These are phyloP conservation scores for Penicillium riverlandense DNA, from an alignment of 495 filamentous ascomycete species.

Conservation along the genomic window DNA sequence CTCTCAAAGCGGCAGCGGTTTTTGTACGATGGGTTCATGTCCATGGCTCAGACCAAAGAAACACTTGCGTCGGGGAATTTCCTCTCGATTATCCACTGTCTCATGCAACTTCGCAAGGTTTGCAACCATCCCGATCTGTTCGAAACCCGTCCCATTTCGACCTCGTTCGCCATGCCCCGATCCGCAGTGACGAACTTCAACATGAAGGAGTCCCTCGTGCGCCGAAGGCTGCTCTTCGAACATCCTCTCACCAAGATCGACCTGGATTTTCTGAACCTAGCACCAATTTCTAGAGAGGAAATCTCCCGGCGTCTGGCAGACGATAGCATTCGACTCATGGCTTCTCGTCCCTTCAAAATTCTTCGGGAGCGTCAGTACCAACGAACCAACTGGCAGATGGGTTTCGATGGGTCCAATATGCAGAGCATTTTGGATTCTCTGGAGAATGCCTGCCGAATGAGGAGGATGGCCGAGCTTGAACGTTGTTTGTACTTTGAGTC, in stretches of 20 bases:
- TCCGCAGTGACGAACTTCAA: slow-evolving; percentile 76
- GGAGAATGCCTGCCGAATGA: slow-evolving; percentile 63
- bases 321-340: slow-evolving; percentile 55
- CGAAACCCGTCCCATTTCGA: slow-evolving; percentile 95
- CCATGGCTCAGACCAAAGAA: slow-evolving; percentile 80
- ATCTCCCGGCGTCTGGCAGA: slow-evolving; percentile 55
- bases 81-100: slow-evolving; percentile 93
- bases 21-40: slow-evolving; percentile 95
- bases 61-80: slow-evolving; percentile 94
- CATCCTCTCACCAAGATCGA: slow-evolving; percentile 61
- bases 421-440: slow-evolving; percentile 64
- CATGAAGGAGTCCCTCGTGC: slow-evolving; percentile 64
- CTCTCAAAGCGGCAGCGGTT: slow-evolving; percentile 92
- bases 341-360: slow-evolving; percentile 52
- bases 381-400: slow-evolving; percentile 53
- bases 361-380: slow-evolving; percentile 56
- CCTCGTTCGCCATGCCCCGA: slow-evolving; percentile 86
- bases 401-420: slow-evolving; percentile 55
- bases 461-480: slow-evolving; percentile 70
- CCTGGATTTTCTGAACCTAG: slow-evolving; percentile 73
- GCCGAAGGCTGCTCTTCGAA: slow-evolving; percentile 56
- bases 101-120: slow-evolving; percentile 96
- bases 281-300: slow-evolving; percentile 64
- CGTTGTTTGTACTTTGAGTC: slow-evolving; percentile 75
- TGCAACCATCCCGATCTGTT: slow-evolving; percentile 99